Evolutionary conservation across 768 basidiomycete species (phyloP).

Genomic region (Serendipita sp.): DNA sequence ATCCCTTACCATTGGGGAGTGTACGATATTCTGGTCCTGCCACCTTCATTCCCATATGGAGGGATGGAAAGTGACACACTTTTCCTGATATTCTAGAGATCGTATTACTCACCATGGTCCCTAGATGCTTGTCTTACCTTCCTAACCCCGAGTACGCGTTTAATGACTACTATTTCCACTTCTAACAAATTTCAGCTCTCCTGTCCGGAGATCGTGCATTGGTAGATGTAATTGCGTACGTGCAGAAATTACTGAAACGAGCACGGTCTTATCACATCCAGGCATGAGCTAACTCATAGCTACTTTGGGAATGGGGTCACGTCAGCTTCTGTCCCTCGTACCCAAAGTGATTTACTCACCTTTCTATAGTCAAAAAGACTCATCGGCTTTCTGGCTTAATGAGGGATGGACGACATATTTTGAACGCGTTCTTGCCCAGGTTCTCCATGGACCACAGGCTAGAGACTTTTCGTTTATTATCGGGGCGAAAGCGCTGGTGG

Average conservation of each 20-base stretch:
- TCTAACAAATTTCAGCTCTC: conserved; percentile 32
- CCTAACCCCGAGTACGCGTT: conserved; percentile 58
- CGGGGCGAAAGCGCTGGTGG: conserved; percentile 54
- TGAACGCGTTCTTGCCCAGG: conserved; percentile 60
- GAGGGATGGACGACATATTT: conserved; percentile 88
- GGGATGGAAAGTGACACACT: conserved; percentile 46
- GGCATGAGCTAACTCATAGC: conserved; percentile 68
- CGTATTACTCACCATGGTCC: not conserved
- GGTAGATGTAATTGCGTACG: conserved; percentile 67
- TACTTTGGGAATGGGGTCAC: conserved; percentile 91
- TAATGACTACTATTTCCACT: conserved; percentile 2
- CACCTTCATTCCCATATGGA: conserved; percentile 85
- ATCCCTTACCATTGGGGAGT: conserved; percentile 69
- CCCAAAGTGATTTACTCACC: not conserved
- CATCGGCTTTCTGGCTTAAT: conserved; percentile 77
- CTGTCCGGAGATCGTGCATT: conserved; percentile 74
- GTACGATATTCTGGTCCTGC: conserved; percentile 78
- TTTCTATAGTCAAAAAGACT: conserved; percentile 41
- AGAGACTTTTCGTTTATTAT: conserved; percentile 70
- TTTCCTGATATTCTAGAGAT: not conserved
- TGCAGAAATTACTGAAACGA: conserved; percentile 1
- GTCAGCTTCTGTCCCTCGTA: conserved; percentile 21
- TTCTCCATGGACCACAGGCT: conserved; percentile 53
- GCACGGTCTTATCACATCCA: not conserved
- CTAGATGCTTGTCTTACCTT: conserved; percentile 73